Evolutionary conservation across 2,329 filamentous ascomycete genomes (phyloP), one percentile per base, ranked within the genome.

Genomic region (Diaporthe sp.): DNA sequence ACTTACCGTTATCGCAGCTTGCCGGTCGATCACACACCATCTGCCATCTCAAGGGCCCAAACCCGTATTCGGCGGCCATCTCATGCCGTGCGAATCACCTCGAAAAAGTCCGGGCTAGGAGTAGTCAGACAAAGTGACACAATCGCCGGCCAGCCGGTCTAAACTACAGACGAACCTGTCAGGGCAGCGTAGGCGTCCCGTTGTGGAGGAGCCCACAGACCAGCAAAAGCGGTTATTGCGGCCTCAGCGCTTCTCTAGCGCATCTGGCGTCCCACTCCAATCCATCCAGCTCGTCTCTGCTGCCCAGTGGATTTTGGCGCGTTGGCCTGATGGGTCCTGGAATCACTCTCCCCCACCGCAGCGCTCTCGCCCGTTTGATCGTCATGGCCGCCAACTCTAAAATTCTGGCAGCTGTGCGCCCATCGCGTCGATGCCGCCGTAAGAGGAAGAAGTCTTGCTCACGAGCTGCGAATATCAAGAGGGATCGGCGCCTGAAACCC

Each of bases 201-300:
- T 22, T 12, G 15, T 15, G 10, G 46, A 51, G 44, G 28, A 39
- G 44, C 44, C 19, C 46, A 68, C 65, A 55, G 73, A 69, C 68
- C 68, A 70, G 46, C 61, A 25, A 53, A 53, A 55, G 73, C 73
- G 39, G 73, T 39, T 74, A 62, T 76, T 73, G 73, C 69, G 74
- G 73, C 73, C 59, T 76, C 73, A 76, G 68, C 68, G 42, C 61
- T 34, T 65, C 59, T 69, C 68, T 76, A 76, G 75, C 73, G 73
- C 61, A 51, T 39, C 37, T 25, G 15, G 39, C 51, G 67, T 69
- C 58, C 72, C 75, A 74, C 72, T 22, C 68, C 58, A 44, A 42
- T 37, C 61, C 19, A 59, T 57, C 58, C 46, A 53, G 39, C 44
- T 15, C 22, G 62, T 15, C 59, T 65, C 22, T 73, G 34, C 39